Evolutionary conservation across 345 rosid species (phyloP).

Genomic region (Eucalyptus marginata): DNA sequence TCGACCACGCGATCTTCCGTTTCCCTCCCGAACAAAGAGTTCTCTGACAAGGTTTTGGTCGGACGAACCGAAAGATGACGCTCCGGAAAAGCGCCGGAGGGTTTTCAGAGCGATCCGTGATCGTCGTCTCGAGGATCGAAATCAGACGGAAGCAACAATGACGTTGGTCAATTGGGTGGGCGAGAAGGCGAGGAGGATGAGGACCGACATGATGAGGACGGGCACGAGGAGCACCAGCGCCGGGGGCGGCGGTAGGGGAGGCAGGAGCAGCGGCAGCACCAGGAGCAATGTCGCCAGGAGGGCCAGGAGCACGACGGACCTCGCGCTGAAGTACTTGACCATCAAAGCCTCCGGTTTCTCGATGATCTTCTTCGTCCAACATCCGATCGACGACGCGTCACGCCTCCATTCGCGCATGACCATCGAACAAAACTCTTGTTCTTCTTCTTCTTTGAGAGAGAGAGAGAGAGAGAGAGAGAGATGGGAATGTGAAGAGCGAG

Average conservation of each 20-base stretch:
- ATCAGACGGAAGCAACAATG: background rate
- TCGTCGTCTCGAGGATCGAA: background rate
- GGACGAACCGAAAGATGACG: background rate
- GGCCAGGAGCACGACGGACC: background rate
- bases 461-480: background rate
- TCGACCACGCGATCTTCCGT: background rate
- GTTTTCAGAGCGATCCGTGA: background rate
- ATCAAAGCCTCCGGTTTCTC: background rate
- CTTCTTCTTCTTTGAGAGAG: background rate
- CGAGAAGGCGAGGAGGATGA: background rate
- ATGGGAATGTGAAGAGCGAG: background rate
- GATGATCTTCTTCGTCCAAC: background rate
- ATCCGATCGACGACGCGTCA: background rate
- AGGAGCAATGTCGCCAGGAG: background rate
- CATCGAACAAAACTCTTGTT: background rate
- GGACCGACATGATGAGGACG: conserved; percentile 1
- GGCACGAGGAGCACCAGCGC: conserved; percentile 2
- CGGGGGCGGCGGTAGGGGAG: conserved; percentile 9
- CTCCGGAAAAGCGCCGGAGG: background rate
- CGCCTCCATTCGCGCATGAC: background rate
- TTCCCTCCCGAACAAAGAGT: background rate
- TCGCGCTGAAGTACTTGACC: background rate
- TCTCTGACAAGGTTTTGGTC: background rate
- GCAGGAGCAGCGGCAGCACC: background rate
- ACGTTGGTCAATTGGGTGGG: background rate